Evolutionary conservation across 2,329 filamentous ascomycete genomes (phyloP), one percentile per base, ranked within the genome.

Genomic region (Claviceps monticola): DNA sequence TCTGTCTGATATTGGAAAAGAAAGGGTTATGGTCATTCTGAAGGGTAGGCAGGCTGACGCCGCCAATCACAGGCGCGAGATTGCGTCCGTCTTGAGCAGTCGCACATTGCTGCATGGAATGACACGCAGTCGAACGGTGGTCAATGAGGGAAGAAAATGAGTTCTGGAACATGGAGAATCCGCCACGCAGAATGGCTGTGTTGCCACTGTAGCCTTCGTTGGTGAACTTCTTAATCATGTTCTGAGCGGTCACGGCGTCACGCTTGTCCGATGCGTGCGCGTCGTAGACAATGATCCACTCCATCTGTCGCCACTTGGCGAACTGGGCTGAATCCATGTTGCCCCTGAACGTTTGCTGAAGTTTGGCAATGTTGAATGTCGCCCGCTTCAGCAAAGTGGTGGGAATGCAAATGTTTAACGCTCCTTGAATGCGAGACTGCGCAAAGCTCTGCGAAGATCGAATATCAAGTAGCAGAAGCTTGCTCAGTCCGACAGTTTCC

Each of bases 1-100:
- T 95, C 65, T 97, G 93, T 44, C 93, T 82, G 59, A 98, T 97
- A 57, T 96, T 97, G 55, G 83, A 82, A 66, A 97, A 97, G 71
- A 98, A 97, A 0, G 91, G 90, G 60, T 94, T 95, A 0, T 82
- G 76, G 1, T 80, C 79, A 54, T 81, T 82, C 57, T 80, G 76
- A 0, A 79, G 75, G 41, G 72, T 71, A 1, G 93, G 93, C 64
- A 97, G 81, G 54, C 81, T 79, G 56, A 95, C 95, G 6, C 91
- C 91, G 53, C 91, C 93, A 53, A 89, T 86, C n/a, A 95, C 85
- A 1, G 87, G 86, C 0, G 68, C 68, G 41, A 88, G 65, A 11
- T 66, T 70, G 5, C 64, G 67, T 26, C 68, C 66, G 16, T 29
- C 29, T 37, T 61, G 64, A 9, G 71, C 71, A 4, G 48, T 52